Base-by-base conservation (phyloP, 805 yeast genomes). In the Candida railenensis region DNA sequence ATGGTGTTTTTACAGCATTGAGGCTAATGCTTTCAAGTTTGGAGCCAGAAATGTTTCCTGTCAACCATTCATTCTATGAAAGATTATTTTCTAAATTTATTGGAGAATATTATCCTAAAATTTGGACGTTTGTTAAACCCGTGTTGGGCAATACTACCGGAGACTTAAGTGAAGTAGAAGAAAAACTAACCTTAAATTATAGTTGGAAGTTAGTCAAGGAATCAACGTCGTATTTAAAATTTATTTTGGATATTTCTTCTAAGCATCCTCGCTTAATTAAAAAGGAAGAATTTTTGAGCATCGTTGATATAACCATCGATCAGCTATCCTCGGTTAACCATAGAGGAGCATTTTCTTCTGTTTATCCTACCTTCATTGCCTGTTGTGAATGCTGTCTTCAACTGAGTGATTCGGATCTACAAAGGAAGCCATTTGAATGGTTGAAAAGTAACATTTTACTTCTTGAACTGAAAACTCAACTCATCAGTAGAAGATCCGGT, bases 321-420 rank as follows among this genome's bases (percentile, higher is more conserved):
- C 96, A 90, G 59, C 67, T 94, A 32, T 76, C 88, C 2, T 73
- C 81, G 0, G 84, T 91, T 18, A 80, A 91, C 39, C 98, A 94
- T 55, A 77, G 95, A 50, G 98, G 98, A 28, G 96, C 97, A 0
- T 88, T 92, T 51, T 84, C 95, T 8, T 83, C 97, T 0, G 85
- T 91, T 0, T 83, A 87, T 51, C 96, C 97, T 3, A 79, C 94
- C 0, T 89, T 87, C 55, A 74, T 82, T 12, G 74, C 82, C 4
- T 77, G 84, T 46, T 88, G 96, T 53, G 51, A 65, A 12, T 63
- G 80, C n/a, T 83, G 92, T 59, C 61, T 66, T 36, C 34, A 48
- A 8, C 53, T 60, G 18, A 45, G 46, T 15, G 52, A 59, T n/a
- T 34, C 46, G 2, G 63, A 62, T 0, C 53, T 73, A 4, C 61